These are phyloP conservation scores for Hondaea fermentalgiana DNA, from an alignment of 108 stramenopile species.

Conservation along the genomic window DNA sequence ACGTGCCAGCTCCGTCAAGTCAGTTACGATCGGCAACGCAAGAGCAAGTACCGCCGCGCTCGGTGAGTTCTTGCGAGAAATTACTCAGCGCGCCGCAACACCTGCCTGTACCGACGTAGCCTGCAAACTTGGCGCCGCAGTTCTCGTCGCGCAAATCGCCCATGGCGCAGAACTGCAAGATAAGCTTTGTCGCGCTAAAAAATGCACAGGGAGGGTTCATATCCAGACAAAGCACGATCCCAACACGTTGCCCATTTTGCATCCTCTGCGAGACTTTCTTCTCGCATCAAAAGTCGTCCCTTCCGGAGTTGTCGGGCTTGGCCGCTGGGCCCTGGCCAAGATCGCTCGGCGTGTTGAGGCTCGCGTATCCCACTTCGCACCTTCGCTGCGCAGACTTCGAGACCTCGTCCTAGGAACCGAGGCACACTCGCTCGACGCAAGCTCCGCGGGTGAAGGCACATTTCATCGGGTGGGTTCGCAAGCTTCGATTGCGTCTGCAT, in stretches of 20 bases:
- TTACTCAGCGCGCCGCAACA: background rate
- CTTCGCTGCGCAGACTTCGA: background rate
- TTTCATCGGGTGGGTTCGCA: no score
- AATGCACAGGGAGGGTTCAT: background rate
- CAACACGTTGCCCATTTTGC: background rate
- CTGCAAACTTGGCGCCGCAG: background rate
- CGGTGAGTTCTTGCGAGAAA: background rate
- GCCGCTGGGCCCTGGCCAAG: background rate
- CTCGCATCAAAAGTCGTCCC: background rate
- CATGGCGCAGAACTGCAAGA: background rate
- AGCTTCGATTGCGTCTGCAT: no score
- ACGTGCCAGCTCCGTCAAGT: background rate
- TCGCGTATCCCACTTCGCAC: background rate
- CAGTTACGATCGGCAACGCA: background rate
- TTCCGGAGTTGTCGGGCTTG: background rate
- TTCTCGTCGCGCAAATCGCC: background rate
- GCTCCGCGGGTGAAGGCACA: no score
- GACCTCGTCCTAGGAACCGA: background rate
- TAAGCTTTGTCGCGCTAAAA: background rate
- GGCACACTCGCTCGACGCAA: no score
- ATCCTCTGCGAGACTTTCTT: background rate
- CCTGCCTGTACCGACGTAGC: background rate
- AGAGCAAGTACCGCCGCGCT: background rate
- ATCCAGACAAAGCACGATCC: background rate
- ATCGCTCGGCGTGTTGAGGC: background rate